phyloP scores from a whole-genome alignment of 2,329 filamentous ascomycete species.

The Aphanoascus verrucosus region DNA sequence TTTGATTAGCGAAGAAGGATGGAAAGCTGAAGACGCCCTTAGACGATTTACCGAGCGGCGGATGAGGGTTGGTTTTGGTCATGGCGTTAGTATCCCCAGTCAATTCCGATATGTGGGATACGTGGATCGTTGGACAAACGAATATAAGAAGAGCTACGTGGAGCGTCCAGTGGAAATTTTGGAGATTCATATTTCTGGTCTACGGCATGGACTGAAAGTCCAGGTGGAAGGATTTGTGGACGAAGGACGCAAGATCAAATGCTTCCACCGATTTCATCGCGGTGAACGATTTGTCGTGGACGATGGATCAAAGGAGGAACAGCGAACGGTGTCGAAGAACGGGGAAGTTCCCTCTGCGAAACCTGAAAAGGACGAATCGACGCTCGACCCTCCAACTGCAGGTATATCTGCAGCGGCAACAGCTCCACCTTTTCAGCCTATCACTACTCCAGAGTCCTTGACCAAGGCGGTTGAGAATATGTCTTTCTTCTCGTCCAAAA shows the following conservation, averaged over 20 bases:
- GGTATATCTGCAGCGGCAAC: background rate
- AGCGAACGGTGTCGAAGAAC: constrained; percentile 25
- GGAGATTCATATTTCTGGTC: constrained; percentile 81
- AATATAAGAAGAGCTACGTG: constrained; percentile 62
- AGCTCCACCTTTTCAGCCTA: constrained; percentile 11
- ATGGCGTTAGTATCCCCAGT: constrained; percentile 84
- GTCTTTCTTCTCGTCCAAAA: constrained; percentile 27
- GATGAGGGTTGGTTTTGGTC: constrained; percentile 82
- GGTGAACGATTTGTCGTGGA: constrained; percentile 49
- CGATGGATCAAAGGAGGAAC: constrained; percentile 42
- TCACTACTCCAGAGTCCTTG: constrained; percentile 16
- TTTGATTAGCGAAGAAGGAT: constrained; percentile 74
- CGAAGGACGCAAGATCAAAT: constrained; percentile 77
- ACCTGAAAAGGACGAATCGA: background rate
- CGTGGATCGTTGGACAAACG: constrained; percentile 72
- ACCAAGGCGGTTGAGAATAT: constrained; percentile 25
- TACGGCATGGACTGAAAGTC: constrained; percentile 79
- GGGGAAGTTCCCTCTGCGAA: constrained; percentile 26
- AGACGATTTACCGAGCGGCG: constrained; percentile 65
- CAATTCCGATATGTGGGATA: constrained; percentile 82
- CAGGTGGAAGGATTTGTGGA: constrained; percentile 75
- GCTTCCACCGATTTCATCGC: constrained; percentile 67
- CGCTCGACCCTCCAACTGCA: background rate
- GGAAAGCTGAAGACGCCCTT: constrained; percentile 54
- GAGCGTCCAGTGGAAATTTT: constrained; percentile 75